Conservation (phyloP, 2,329 filamentous ascomycete species). For the Cytospora mali region DNA sequence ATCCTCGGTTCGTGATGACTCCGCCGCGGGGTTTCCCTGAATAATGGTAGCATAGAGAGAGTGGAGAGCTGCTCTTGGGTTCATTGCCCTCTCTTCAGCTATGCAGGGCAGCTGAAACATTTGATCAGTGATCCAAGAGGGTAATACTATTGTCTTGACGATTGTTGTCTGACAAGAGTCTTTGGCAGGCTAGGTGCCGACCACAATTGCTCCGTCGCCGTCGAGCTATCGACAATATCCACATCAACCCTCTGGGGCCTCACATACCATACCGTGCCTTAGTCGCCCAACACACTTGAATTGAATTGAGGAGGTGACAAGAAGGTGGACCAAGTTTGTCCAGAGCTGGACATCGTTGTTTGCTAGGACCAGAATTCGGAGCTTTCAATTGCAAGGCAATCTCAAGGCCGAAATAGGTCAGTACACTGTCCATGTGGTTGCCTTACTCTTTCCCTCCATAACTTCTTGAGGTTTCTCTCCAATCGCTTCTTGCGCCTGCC, state of each 20-base stretch:
- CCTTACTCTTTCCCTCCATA: slow-evolving; percentile 3
- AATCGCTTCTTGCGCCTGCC: neutral
- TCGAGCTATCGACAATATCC: slow-evolving; percentile 10
- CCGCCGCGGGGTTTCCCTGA: slow-evolving; percentile 17
- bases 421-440: slow-evolving; percentile 18
- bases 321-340: neutral
- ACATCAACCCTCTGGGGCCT: neutral
- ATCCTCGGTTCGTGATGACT: slow-evolving; percentile 15
- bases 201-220: neutral
- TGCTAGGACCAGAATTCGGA: slow-evolving; percentile 13
- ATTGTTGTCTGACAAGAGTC: slow-evolving; percentile 16
- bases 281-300: neutral
- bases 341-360: slow-evolving; percentile 4
- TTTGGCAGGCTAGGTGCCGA: slow-evolving; percentile 19
- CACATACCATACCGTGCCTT: neutral
- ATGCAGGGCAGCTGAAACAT: neutral
- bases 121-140: neutral
- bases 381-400: slow-evolving; percentile 12
- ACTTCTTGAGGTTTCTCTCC: neutral
- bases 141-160: slow-evolving; percentile 5
- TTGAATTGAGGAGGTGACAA: neutral
- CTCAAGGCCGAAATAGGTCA: slow-evolving; percentile 21
- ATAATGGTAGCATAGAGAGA: slow-evolving; percentile 15
- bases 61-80: slow-evolving; percentile 15
- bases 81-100: slow-evolving; percentile 5